These are phyloP conservation scores for Cucurbita pepo DNA, from an alignment of 306 rosid genomes.

Conservation along the genomic window DNA sequence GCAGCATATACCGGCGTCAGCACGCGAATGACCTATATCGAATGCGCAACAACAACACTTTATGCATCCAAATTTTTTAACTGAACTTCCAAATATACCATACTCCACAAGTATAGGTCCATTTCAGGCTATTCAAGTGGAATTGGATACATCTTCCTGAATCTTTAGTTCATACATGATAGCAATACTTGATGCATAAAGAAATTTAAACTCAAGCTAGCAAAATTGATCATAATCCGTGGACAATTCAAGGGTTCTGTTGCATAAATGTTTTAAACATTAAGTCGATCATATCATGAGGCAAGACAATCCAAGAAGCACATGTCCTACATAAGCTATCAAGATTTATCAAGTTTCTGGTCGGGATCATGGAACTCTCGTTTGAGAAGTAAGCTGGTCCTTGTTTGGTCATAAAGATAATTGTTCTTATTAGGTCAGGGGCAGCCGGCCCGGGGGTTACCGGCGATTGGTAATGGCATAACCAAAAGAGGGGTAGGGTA, in stretches of 20 bases:
- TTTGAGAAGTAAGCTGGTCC: no score
- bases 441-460: no score
- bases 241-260: background rate
- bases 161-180: background rate
- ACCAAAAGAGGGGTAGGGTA: no score
- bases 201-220: background rate
- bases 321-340: background rate
- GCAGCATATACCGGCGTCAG: constrained; percentile 84
- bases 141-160: background rate
- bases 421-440: no score
- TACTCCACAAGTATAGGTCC: background rate
- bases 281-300: background rate
- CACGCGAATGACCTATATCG: constrained; percentile 74
- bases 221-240: background rate
- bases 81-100: background rate
- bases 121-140: background rate
- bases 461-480: no score
- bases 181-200: background rate
- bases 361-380: no score
- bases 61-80: background rate
- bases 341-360: background rate
- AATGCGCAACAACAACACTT: background rate
- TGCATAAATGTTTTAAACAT: background rate
- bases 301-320: background rate
- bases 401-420: no score